phyloP scores from a whole-genome alignment of 768 basidiomycete genomes.

The Lentinula boryana region DNA sequence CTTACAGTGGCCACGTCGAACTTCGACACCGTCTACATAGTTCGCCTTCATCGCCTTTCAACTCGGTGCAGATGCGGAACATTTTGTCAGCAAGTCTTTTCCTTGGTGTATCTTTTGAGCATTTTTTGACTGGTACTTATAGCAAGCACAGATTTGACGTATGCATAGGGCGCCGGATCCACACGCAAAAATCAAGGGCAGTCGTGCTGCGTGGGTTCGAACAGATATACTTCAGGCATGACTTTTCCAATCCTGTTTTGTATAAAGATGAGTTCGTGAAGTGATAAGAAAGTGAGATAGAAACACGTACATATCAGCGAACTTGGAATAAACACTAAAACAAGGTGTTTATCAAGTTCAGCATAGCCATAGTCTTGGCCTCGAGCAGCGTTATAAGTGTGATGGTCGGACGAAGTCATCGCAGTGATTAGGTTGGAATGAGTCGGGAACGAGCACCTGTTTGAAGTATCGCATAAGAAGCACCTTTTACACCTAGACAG shows the following conservation, averaged over 20 bases:
- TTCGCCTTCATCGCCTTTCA: constrained; percentile 41
- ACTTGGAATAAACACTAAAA: not conserved
- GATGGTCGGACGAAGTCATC: not conserved
- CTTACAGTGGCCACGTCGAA: constrained; percentile 73
- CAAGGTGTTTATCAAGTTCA: constrained; percentile 10
- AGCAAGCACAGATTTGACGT: constrained; percentile 60
- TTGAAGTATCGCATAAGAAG: not conserved
- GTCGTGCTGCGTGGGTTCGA: constrained; percentile 49
- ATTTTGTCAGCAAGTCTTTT: constrained; percentile 69
- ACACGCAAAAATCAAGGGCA: constrained; percentile 72
- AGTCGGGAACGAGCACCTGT: not conserved
- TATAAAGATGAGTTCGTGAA: not conserved
- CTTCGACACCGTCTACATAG: constrained; percentile 39
- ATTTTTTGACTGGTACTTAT: constrained; percentile 71
- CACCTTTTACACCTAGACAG: no score
- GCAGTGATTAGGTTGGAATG: not conserved
- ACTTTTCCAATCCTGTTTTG: constrained; percentile 26
- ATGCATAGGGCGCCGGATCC: constrained; percentile 62
- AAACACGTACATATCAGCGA: constrained; percentile 8
- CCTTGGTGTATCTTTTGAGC: constrained; percentile 64
- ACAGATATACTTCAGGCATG: constrained; percentile 34
- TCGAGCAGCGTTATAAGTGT: not conserved
- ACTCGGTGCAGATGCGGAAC: constrained; percentile 49
- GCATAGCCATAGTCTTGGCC: constrained; percentile 11
- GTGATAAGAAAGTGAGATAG: not conserved